Conservation (phyloP, 225 moss, liverwort and hornwort genomes). For the Asterella californica region DNA sequence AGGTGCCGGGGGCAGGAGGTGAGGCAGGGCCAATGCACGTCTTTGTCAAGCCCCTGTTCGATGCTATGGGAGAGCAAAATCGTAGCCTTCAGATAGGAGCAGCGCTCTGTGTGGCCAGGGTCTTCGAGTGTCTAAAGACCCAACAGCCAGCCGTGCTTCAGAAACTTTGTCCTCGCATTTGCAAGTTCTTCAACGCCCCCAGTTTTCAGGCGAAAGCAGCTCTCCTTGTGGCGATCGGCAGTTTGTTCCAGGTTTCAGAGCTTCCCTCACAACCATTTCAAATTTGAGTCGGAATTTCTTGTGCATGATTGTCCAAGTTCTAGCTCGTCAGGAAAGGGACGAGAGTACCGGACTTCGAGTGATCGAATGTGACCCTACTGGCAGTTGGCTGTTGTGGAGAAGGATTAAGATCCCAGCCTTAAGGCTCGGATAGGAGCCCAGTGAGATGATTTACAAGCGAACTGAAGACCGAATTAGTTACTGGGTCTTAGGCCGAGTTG, state of each 20-base stretch:
- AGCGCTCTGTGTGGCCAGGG: slow-evolving; percentile 67
- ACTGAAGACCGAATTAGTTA: neutral
- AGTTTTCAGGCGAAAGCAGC: slow-evolving; percentile 83
- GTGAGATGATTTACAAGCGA: neutral
- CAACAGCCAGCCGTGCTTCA: slow-evolving; percentile 49
- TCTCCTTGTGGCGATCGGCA: slow-evolving; percentile 54
- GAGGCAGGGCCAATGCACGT: slow-evolving; percentile 44
- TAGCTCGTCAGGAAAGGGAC: neutral
- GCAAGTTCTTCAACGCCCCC: slow-evolving; percentile 67
- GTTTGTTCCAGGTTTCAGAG: slow-evolving; percentile 54
- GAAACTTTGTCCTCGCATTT: slow-evolving; percentile 59
- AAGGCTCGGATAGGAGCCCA: neutral
- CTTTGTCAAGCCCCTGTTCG: slow-evolving; percentile 69
- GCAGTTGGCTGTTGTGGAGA: neutral
- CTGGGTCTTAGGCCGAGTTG: neutral
- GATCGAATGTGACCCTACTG: neutral
- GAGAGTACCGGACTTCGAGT: neutral
- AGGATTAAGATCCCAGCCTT: neutral
- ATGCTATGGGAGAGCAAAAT: slow-evolving; percentile 74
- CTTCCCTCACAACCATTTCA: neutral
- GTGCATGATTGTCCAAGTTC: neutral
- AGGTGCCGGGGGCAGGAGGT: slow-evolving; percentile 45
- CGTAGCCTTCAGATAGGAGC: slow-evolving; percentile 70
- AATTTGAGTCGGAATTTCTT: neutral
- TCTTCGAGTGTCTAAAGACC: slow-evolving; percentile 58